Conservation (phyloP, 495 filamentous ascomycete species). For the Astrocystis sublimbata region DNA sequence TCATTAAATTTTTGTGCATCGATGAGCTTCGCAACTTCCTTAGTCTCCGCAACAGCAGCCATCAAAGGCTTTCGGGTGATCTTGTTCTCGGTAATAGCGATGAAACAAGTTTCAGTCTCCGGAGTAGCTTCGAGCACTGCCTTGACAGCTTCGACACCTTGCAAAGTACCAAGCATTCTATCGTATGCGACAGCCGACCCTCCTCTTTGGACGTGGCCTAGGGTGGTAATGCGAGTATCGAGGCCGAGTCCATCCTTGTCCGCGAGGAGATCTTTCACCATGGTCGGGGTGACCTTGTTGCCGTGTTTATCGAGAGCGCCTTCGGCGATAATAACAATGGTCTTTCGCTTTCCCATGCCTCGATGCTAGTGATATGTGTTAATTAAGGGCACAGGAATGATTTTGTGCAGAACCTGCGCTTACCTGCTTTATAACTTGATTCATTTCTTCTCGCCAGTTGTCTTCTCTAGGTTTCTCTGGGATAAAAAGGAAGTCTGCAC, state of each 20-base stretch:
- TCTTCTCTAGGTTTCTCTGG: constrained; percentile 89
- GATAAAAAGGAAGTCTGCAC: constrained; percentile 95
- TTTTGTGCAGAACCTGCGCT: constrained; percentile 22
- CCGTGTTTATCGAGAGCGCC: constrained; percentile 86
- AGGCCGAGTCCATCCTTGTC: constrained; percentile 67
- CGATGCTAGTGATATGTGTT: constrained; percentile 69
- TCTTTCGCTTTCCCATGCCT: constrained; percentile 88
- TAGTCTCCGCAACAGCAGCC: constrained; percentile 81
- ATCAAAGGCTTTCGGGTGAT: constrained; percentile 86
- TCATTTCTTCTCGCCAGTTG: constrained; percentile 92
- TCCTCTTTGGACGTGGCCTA: constrained; percentile 95
- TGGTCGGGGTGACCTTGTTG: constrained; percentile 75
- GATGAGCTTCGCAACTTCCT: constrained; percentile 80
- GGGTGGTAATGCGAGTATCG: constrained; percentile 91
- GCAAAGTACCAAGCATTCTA: constrained; percentile 86
- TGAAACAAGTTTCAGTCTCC: constrained; percentile 88
- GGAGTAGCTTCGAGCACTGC: constrained; percentile 92
- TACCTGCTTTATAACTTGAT: constrained; percentile 73
- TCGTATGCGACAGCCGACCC: constrained; percentile 92
- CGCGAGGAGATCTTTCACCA: constrained; percentile 85
- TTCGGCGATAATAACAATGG: constrained; percentile 96
- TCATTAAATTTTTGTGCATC: constrained; percentile 75
- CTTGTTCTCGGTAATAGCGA: constrained; percentile 97
- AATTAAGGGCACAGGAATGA: constrained; percentile 25
- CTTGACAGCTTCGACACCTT: constrained; percentile 94